Evolutionary conservation across 495 filamentous ascomycete species (phyloP).

Genomic region (Podospora fimiseda): DNA sequence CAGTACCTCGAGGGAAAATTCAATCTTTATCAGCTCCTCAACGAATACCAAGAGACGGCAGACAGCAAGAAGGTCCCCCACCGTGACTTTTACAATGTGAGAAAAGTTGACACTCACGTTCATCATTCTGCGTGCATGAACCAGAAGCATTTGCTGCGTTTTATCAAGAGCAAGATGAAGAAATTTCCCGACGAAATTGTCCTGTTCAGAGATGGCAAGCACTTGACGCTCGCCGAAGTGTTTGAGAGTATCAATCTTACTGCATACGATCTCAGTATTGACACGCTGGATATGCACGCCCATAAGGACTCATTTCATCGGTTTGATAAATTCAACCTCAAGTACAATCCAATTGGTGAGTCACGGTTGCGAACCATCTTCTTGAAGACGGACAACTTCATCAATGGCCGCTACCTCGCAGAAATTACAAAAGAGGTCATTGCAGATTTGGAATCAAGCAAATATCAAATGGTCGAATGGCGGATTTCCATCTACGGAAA

Average conservation of each 20-base stretch:
- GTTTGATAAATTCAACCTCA: constrained; percentile 99
- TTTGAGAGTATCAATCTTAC: constrained; percentile 96
- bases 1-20: constrained; percentile 96
- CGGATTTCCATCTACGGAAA: constrained; percentile 94
- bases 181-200: constrained; percentile 92
- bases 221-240: constrained; percentile 84
- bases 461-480: constrained; percentile 99
- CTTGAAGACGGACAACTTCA: constrained; percentile 96
- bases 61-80: constrained; percentile 97
- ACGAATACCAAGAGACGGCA: constrained; percentile 95
- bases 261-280: constrained; percentile 96
- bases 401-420: constrained; percentile 89
- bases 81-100: constrained; percentile 96
- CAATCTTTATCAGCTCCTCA: constrained; percentile 83
- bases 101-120: constrained; percentile 98
- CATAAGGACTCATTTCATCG: constrained; percentile 98
- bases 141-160: constrained; percentile 94
- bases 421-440: constrained; percentile 98
- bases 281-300: constrained; percentile 98
- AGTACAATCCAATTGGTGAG: constrained; percentile 96
- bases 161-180: constrained; percentile 99
- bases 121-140: constrained; percentile 99
- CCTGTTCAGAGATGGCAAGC: constrained; percentile 84
- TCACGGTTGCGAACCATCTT: constrained; percentile 93
- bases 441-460: constrained; percentile 94